Percentiles rank a stretch among this genome's conserved stretches.
These are phyloP conservation scores for Anastatica hierochuntica DNA, from an alignment of 345 rosid genomes.

Conservation along the genomic window DNA sequence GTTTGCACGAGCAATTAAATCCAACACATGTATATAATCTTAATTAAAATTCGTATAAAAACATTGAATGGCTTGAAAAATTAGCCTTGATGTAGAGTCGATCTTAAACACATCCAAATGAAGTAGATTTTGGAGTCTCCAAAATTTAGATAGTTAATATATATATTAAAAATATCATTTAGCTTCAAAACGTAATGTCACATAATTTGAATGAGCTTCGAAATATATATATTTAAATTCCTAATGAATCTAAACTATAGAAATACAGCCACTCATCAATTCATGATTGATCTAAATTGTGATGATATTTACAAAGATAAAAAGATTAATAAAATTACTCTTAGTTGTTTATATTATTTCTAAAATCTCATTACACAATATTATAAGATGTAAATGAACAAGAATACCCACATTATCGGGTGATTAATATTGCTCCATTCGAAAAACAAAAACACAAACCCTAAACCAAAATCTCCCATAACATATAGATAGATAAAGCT, in stretches of 20 bases:
- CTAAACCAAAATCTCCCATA: constrained; percentile 21
- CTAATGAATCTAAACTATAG: too few species aligned
- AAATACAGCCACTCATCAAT: too few species aligned
- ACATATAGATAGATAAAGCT: constrained; percentile 11
- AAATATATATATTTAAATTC: too few species aligned
- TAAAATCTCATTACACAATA: constrained; percentile 11
- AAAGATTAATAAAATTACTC: not conserved
- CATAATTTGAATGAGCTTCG: too few species aligned
- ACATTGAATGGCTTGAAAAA: not conserved
- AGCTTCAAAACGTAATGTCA: too few species aligned
- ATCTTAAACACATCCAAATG: too few species aligned
- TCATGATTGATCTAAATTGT: not conserved
- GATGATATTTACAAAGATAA: not conserved
- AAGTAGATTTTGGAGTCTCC: not conserved
- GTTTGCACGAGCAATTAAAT: not conserved
- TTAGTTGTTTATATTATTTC: constrained; percentile 14
- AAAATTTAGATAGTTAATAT: too few species aligned
- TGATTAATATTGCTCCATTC: not conserved
- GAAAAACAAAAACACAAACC: constrained; percentile 4
- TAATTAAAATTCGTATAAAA: not conserved
- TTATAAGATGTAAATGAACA: constrained; percentile 5
- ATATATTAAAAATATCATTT: too few species aligned
- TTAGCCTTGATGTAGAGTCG: too few species aligned
- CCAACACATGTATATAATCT: too few species aligned
- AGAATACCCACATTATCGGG: constrained; percentile 22